phyloP scores from a whole-genome alignment of 2,329 filamentous ascomycete species.

The Aureobasidium leucospermi region DNA sequence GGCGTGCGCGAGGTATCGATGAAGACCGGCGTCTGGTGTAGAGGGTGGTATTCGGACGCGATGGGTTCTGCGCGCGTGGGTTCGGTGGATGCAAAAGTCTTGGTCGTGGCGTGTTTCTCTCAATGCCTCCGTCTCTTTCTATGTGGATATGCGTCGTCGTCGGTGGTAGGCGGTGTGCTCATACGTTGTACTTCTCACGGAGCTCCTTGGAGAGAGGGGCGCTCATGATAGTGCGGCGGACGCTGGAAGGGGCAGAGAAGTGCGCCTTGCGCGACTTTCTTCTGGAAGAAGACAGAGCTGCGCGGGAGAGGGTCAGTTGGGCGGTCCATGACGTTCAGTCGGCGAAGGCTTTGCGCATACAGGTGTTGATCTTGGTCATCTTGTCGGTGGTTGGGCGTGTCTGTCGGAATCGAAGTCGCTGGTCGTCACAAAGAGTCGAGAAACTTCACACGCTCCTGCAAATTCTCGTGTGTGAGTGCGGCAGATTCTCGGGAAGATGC shows the following conservation, averaged over 20 bases:
- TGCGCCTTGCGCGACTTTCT: conserved; percentile 99
- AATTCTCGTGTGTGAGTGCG: conserved; percentile 3
- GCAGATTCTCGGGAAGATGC: conserved; percentile 3
- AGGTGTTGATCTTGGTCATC: conserved; percentile 65
- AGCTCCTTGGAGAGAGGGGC: conserved; percentile 94
- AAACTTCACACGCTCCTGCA: neutral
- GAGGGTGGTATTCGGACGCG: neutral
- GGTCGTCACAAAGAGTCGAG: conserved; percentile 8
- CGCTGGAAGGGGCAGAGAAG: conserved; percentile 90
- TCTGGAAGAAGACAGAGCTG: conserved; percentile 71
- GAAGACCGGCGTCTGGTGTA: neutral
- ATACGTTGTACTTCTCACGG: conserved; percentile 97
- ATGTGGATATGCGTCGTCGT: neutral
- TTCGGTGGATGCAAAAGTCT: neutral
- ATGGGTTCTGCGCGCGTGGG: neutral
- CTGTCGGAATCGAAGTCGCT: conserved; percentile 14
- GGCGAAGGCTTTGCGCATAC: conserved; percentile 35
- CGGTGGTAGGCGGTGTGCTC: conserved; percentile 24
- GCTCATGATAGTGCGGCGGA: conserved; percentile 95
- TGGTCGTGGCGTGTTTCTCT: neutral
- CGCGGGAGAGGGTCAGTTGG: conserved; percentile 8
- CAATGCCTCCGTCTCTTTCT: conserved; percentile 1
- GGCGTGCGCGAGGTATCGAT: neutral
- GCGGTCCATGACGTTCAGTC: neutral
- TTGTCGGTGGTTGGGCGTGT: conserved; percentile 33